Base-by-base conservation (phyloP, 129 eudicot species). In the Flaveria linearis region DNA sequence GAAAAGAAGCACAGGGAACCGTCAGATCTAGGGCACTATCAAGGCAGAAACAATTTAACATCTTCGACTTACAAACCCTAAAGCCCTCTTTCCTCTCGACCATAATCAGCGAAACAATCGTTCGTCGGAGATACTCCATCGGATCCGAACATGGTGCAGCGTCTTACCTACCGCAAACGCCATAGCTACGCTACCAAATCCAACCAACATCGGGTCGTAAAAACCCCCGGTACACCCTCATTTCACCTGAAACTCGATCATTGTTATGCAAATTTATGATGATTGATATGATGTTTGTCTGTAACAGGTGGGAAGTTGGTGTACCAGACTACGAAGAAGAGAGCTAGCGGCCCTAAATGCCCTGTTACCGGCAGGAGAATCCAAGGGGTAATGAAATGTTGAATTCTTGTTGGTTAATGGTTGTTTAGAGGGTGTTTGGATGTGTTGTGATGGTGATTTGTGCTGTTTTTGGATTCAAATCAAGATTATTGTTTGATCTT, bases 171-270 rank as follows among this genome's bases (percentile, higher is more conserved):
- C 83, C 85, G 94, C 57, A 82, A 66, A 42, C 89, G 91, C 69
- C 94, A 89, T 50, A 89, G 93, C 84, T 88, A 88, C 73, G 93
- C 93, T 43, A 88, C 93, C 84, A 88, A 88, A 79, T 88, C 93
- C 71, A 88, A 88, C 75, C 90, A 88, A 30, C 90, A 86, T 82
- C 52, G 93, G 72, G 78, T 88, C 63, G 86, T 88, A 71, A 88
- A 88, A 84, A 88, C 93, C 80, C 93, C 87, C 23, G 92, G 92
- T 45, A 9, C 11, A 87, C 7, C 5, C 13, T 43, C 45, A 18
- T 26, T 62, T 15, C 10, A n/a, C 22, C 6, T 11, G 15, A 1
- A 25, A 43, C 20, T 41, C 39, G 52, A 39, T 76, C 16, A 47
- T 23, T 1, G 17, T 36, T 62, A 17, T 3, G n/a, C 41, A 7